Base-by-base conservation (phyloP, 352 stramenopile species). In the Phytophthora colocasiae region DNA sequence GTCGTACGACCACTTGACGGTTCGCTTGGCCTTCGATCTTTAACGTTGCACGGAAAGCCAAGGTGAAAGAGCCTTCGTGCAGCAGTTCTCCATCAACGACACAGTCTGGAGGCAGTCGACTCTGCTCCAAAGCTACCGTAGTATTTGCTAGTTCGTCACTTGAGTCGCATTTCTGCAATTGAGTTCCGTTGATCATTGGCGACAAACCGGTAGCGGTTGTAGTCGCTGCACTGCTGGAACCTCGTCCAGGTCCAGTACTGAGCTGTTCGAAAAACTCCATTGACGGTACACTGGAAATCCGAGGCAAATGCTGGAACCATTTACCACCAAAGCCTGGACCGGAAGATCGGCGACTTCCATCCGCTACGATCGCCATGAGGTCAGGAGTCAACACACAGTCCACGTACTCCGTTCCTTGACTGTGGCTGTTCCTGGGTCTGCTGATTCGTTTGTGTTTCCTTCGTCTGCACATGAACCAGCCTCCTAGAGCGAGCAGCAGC, bases 321-420 rank as follows among this genome's bases (percentile, higher is more conserved):
- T 71, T 75, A 32, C 60, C 41, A 4, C 50, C 38, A n/a, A 70
- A 56, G 2, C 24, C 43, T 4, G 49, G 22, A 5, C 38, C 52
- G 32, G 49, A 69, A 32, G 61, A 53, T 10, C 60, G 54, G 26
- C 50, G 63, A 60, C 32, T 69, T 3, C 58, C 51, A 15, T 75
- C 61, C 11, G 66, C 57, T 7, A 73, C 56, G 32, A 81, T 78
- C 11, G 59, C 73, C 59, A 66, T 59, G 19, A 76, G 27, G n/a
- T 71, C 64, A 10, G 69, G 69, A 4, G 69, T 78, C 26, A 75
- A n/a, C 9, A 66, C 56, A 47, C 49, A 78, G 38, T 78, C 65
- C 43, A 76, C 57, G 48, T 75, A 81, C 57, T 77, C 64, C 26
- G 65, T 73, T 46, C 49, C 73, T 36, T 62, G 73, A 39, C 54